phyloP scores from a whole-genome alignment of 2,329 filamentous ascomycete genomes.

The Didymella segeticola region DNA sequence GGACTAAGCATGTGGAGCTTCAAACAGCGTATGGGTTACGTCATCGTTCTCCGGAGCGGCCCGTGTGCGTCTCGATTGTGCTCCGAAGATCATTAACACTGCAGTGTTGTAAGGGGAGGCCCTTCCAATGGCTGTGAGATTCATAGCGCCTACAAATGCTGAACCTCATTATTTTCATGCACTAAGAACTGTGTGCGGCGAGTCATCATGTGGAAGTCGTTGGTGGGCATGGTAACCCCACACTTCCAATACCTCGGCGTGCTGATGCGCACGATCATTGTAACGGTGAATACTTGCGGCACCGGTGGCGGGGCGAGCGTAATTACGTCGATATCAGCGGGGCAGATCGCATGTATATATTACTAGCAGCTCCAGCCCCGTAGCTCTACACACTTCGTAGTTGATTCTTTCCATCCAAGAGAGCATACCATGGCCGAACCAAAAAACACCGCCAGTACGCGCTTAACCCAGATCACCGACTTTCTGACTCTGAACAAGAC shows the following conservation, averaged over 20 bases:
- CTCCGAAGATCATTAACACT: not conserved
- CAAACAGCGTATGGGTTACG: not conserved
- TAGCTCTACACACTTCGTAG: not conserved
- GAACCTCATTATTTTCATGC: not conserved
- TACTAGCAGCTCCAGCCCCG: not conserved
- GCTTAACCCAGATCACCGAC: slow-evolving; percentile 54
- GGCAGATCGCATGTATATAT: slow-evolving; percentile 3
- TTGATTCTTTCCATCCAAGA: not conserved
- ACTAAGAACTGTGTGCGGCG: not conserved
- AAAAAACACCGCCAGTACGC: slow-evolving; percentile 42
- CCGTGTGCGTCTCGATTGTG: not conserved
- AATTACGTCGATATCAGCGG: slow-evolving; percentile 10
- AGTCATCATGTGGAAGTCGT: slow-evolving; percentile 27
- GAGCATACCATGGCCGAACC: slow-evolving; percentile 40
- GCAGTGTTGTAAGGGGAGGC: too few species aligned
- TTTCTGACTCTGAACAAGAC: slow-evolving; percentile 56
- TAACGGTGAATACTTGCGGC: slow-evolving; percentile 16
- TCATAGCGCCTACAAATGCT: not conserved
- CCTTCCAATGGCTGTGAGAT: too few species aligned
- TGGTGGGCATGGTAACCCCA: slow-evolving; percentile 9
- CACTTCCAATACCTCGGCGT: slow-evolving; percentile 24
- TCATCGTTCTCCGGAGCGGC: not conserved
- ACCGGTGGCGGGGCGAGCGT: slow-evolving; percentile 11
- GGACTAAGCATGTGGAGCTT: not conserved
- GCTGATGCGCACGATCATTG: not conserved